Conservation (phyloP, 768 basidiomycete species). For the Collybia nuda region DNA sequence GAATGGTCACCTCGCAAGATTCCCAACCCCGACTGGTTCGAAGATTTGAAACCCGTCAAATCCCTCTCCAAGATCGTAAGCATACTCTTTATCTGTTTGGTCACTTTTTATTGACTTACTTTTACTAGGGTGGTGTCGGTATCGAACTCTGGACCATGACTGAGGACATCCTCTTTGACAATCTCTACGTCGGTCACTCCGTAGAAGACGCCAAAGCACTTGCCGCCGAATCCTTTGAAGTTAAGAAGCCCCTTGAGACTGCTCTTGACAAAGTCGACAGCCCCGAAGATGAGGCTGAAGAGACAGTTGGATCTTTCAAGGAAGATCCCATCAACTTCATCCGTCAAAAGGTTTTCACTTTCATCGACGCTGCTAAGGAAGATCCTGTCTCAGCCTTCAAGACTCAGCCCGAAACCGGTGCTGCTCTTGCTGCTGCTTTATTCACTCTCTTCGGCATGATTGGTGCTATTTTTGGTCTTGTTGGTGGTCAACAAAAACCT, state of each 20-base stretch:
- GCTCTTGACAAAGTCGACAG: slow-evolving; percentile 55
- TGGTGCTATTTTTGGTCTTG: slow-evolving; percentile 73
- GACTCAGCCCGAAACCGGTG: slow-evolving; percentile 86
- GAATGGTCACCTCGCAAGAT: slow-evolving; percentile 92
- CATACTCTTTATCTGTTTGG: neutral
- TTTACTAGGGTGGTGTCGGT: slow-evolving; percentile 81
- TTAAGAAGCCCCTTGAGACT: slow-evolving; percentile 86
- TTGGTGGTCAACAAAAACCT: slow-evolving; percentile 73
- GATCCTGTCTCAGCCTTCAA: slow-evolving; percentile 85
- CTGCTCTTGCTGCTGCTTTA: slow-evolving; percentile 67
- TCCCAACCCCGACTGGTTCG: slow-evolving; percentile 86
- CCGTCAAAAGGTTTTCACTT: slow-evolving; percentile 73
- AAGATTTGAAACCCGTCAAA: slow-evolving; percentile 83
- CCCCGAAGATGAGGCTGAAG: slow-evolving; percentile 47
- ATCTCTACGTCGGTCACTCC: slow-evolving; percentile 93
- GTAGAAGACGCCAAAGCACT: slow-evolving; percentile 79
- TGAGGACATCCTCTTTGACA: slow-evolving; percentile 89
- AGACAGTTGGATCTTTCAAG: slow-evolving; percentile 51
- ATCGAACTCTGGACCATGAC: slow-evolving; percentile 99
- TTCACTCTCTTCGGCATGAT: slow-evolving; percentile 87
- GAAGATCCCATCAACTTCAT: slow-evolving; percentile 80
- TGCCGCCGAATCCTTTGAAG: slow-evolving; percentile 84
- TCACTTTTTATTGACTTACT: slow-evolving; percentile 4
- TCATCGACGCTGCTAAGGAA: slow-evolving; percentile 73
- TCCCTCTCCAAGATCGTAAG: slow-evolving; percentile 81